Evolutionary conservation across 192 early-diverging fungal species (phyloP), one percentile per base, ranked within the genome.

Genomic region (Entomortierella lignicola): DNA sequence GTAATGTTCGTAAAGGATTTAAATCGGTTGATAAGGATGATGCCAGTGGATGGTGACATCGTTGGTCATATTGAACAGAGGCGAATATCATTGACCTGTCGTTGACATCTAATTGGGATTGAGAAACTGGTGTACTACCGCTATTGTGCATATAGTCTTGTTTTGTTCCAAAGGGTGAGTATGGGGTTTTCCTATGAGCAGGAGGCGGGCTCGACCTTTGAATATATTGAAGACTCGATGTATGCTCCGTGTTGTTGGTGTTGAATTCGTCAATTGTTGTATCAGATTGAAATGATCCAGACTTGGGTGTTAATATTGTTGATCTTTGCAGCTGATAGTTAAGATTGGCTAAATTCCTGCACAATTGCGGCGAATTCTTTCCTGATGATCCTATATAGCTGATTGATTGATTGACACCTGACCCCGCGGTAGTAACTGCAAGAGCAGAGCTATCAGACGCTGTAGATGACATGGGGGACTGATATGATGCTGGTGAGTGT

Each of bases 281-380:
- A 30, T 2, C 18, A 7, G 41, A 23, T 8, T 7, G 25, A 60
- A 6, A 44, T 23, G 34, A 41, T 34, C 32, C 23, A 23, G 58
- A 43, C 4, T 2, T 26, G 8, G 60, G 31, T 32, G 47, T 12
- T 47, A 15, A 20, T 47, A 20, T 4, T 43, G 62, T 53, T 23
- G 66, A 52, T 32, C 66, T 31, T n/a, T 60, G 66, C 11, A 53
- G 31, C 42, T 69, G 66, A 6, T 58, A 32, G 39, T 52, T 48
- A 10, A 63, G 50, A 26, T 31, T 34, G 8, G 21, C 10, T 13
- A 63, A 23, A 23, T 32, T 63, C 32, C 50, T 51, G 0, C 31
- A 5, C n/a, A n/a, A n/a, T n/a, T n/a, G n/a, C n/a, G n/a, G n/a
- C n/a, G n/a, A n/a, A 18, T 39, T n/a, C 58, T 13, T 25, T 4